Base-by-base conservation (phyloP, 495 filamentous ascomycete genomes). In the Trichoderma asperelloides region DNA sequence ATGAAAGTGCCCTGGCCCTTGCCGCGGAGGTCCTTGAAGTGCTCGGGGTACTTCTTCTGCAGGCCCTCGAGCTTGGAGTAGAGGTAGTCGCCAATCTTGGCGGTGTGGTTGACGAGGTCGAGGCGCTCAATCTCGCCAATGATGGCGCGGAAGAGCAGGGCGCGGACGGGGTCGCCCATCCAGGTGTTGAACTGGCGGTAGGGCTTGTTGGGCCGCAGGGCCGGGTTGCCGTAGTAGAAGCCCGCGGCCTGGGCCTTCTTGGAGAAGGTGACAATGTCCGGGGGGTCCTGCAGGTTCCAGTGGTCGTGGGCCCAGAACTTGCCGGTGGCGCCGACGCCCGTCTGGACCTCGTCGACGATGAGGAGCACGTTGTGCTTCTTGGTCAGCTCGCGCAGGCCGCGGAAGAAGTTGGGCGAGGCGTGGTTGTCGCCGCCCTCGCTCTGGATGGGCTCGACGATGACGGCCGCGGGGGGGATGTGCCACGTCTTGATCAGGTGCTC, bases 231-330 rank as follows among this genome's bases (percentile, higher is more conserved):
- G 74, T 85, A 98, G 83, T 96, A 98, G 85, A 96, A 98, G 40
- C 95, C 95, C 39, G 95, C 95, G 9, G 96, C 93, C 82, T 98
- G 95, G 25, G 95, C 96, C 83, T 98, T 98, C 87, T 98, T 98
- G 74, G 86, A 90, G 82, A 98, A 98, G 33, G 95, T 98, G 40
- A 98, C 95, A 88, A 98, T 97, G 81, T 98, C 95, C 7, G 95
- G 96, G 25, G 96, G 93, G 39, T 88, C 79, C 40, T 81, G 72
- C 63, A 98, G 83, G 76, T 89, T 81, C 95, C 95, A 98, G 85
- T 98, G 95, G 69, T 98, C 96, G 81, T 98, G 95, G 2, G 96
- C 95, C 95, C 95, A 98, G 88, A 98, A 98, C 76, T 91, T 93
- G 67, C 95, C 95, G 1, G 95, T 98, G 0, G 91, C 89, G 70